Conservation (phyloP, 2,329 filamentous ascomycete species). For the Phaeoacremonium minimum region DNA sequence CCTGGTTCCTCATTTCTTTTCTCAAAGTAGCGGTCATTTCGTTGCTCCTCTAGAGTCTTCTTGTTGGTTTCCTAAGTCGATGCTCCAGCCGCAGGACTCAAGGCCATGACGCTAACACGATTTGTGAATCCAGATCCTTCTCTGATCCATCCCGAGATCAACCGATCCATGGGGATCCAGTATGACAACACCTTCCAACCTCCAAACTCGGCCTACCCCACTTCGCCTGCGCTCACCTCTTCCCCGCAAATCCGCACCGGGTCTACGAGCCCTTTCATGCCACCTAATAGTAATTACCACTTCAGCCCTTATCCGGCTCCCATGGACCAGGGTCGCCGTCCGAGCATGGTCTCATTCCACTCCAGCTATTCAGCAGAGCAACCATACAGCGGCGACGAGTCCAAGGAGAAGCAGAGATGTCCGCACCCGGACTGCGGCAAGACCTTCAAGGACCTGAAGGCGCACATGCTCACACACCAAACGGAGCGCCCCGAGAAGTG, state of each 20-base stretch:
- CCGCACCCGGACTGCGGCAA: conserved; percentile 80
- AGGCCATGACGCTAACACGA: conserved; percentile 27
- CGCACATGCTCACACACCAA: conserved; percentile 92
- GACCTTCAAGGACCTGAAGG: conserved; percentile 86
- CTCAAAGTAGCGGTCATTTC: conserved; percentile 48
- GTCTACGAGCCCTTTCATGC: conserved; percentile 63
- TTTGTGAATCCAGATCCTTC: conserved; percentile 42
- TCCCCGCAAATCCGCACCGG: conserved; percentile 48
- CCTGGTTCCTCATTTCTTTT: conserved; percentile 41
- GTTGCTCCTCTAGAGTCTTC: conserved; percentile 45
- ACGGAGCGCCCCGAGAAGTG: conserved; percentile 90
- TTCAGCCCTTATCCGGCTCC: conserved; percentile 52
- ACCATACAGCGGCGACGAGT: conserved; percentile 58
- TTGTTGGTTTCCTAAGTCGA: conserved; percentile 46
- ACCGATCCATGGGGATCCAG: conserved; percentile 42
- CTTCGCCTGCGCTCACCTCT: conserved; percentile 62
- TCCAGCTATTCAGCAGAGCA: conserved; percentile 57
- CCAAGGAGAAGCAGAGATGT: conserved; percentile 68
- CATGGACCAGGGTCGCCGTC: conserved; percentile 45
- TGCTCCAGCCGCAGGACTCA: conserved; percentile 8
- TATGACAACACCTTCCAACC: conserved; percentile 46
- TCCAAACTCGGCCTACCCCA: conserved; percentile 41
- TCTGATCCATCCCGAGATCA: conserved; percentile 51
- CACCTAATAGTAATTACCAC: conserved; percentile 24
- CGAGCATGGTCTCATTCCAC: conserved; percentile 67